Base-by-base conservation (phyloP, 371 early-diverging fungal genomes). In the Mucor mucedo region DNA sequence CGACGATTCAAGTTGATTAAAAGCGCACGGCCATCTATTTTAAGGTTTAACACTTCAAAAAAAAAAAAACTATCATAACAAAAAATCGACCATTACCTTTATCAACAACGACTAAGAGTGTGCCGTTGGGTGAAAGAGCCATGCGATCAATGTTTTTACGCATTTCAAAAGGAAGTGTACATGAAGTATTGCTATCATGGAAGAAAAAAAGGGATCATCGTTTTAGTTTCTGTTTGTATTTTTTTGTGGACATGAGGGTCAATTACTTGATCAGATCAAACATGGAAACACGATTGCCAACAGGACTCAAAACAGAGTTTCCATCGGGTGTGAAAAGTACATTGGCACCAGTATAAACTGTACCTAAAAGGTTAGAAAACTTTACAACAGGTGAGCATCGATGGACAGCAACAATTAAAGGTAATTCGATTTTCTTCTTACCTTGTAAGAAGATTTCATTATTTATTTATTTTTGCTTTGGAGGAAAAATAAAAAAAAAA, bases 271-370 rank as follows among this genome's bases (percentile, higher is more conserved):
- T 91, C 52, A 99, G 91, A 78, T 99, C 97, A 72, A 97, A 98
- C 27, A 95, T 84, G 0, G 97, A 90, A 2, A 98, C 90, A 52
- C 97, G 83, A 85, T 97, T 98, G 50, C 99, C 99, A 11, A 99
- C 98, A 1, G 98, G 96, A 73, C 94, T 94, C 48, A 96, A 70
- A 58, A 99, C 76, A 11, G 91, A 87, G 79, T 96, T 96, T 29
- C 97, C 97, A 73, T 97, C 98, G 16, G 97, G 94, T 38, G 96
- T 93, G 75, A 95, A 99, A 38, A 95, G 77, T 44, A 98, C 75
- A 79, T 98, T 98, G 35, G 98, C 99, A 63, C 90, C 85, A 65
- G 91, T 91, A 79, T 97, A 99, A 14, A 97, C 98, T 10, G 98
- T 94, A 35, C 99, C 99, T 72, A 93, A 93, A 57, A 97, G 79